Evolutionary conservation across 2,329 filamentous ascomycete genomes (phyloP), one percentile per base, ranked within the genome.

Genomic region (Fusarium secorum): DNA sequence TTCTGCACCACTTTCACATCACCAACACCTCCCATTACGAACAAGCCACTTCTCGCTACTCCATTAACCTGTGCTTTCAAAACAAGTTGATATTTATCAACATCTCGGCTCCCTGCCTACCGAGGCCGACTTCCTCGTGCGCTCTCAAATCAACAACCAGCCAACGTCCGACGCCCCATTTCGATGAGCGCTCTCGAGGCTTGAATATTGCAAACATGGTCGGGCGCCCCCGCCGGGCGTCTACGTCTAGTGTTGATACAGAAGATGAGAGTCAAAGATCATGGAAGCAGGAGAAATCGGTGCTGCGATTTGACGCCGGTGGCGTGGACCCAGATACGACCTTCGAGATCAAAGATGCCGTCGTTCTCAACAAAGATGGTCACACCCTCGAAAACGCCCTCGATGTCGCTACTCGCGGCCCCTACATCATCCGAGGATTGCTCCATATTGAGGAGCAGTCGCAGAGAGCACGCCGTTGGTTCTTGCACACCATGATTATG

Each of bases 271-370:
- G 76, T 48, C 76, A 82, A 42, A 64, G 78, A 17, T 78, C 71
- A 30, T 82, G 79, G 76, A 74, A 74, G 18, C 75, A 81, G 63
- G 81, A 83, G 60, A 73, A 74, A 17, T 78, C 78, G 1, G 77
- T 83, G 38, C 65, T 83, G 22, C 77, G 75, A 45, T 74, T 75
- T 7, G 28, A 65, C 76, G 11, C 54, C 72, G 17, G 76, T 72
- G 39, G 66, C 68, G 15, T 70, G 76, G 14, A 70, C 72, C 80
- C 88, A 20, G 91, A 88, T 85, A 88, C 89, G 7, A 85, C 85
- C 52, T 92, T 91, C 75, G 82, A 88, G 10, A 82, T 94, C 44
- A 83, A 77, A 53, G 85, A 92, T 75, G 90, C 87, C 39, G 83
- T 87, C 22, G 84, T 93, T n/a, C 85, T 87, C 68, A 80, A 82